These are phyloP conservation scores for Rutstroemia sp. DNA, from an alignment of 2,329 filamentous ascomycete species.

Conservation along the genomic window DNA sequence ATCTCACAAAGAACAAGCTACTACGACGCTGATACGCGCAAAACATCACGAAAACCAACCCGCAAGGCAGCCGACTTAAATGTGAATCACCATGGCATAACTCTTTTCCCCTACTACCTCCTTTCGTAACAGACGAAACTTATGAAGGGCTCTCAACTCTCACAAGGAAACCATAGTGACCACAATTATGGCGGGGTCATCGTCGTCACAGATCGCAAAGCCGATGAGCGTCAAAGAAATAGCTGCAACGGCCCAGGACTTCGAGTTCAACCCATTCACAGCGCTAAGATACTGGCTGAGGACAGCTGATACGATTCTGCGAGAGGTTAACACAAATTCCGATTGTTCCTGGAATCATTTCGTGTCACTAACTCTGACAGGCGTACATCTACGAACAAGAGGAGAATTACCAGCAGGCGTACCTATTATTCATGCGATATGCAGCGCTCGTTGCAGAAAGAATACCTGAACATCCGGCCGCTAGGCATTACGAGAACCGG, in stretches of 20 bases:
- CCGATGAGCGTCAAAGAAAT: constrained; percentile 75
- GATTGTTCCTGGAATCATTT: not conserved
- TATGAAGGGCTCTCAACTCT: not conserved
- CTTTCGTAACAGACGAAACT: not conserved
- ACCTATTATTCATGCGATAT: constrained; percentile 85
- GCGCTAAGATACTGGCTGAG: constrained; percentile 75
- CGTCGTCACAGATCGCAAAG: constrained; percentile 18
- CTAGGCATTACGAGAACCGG: constrained; percentile 54
- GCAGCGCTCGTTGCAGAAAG: constrained; percentile 74
- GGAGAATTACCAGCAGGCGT: constrained; percentile 80
- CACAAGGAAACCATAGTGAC: not conserved
- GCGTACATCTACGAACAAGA: constrained; percentile 79
- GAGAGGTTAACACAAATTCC: constrained; percentile 54
- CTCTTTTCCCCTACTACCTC: not conserved
- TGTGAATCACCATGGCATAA: no score
- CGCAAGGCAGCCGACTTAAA: no score
- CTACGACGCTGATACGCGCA: no score
- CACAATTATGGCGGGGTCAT: constrained; percentile 25
- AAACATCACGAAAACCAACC: no score
- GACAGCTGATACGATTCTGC: constrained; percentile 69
- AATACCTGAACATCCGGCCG: constrained; percentile 69
- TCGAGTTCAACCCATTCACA: constrained; percentile 72
- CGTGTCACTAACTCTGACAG: constrained; percentile 37
- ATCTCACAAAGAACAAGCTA: no score
- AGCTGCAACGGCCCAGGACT: constrained; percentile 65